Evolutionary conservation across 2,329 filamentous ascomycete genomes (phyloP).

Genomic region (Magnaporthiopsis rhizophila): DNA sequence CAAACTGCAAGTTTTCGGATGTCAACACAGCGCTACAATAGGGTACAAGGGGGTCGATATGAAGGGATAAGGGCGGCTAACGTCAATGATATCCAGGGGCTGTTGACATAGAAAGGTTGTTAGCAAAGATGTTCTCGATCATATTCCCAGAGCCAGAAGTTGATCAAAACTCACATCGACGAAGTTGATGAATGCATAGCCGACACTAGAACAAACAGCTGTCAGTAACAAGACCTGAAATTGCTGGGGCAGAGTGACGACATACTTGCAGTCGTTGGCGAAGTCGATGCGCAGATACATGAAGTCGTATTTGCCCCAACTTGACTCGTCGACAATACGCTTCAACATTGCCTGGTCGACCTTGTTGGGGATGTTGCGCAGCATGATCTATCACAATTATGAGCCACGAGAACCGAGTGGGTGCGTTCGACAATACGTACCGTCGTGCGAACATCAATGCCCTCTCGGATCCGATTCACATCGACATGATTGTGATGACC

Average conservation of each 20-base stretch:
- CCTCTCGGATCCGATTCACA: constrained; percentile 50
- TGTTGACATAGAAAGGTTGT: constrained; percentile 27
- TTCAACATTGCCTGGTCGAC: constrained; percentile 73
- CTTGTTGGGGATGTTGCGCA: constrained; percentile 91
- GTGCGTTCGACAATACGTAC: constrained; percentile 35
- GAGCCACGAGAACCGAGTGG: background rate
- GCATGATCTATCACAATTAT: constrained; percentile 60
- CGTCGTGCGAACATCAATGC: constrained; percentile 67
- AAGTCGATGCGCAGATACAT: constrained; percentile 91
- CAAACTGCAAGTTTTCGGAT: constrained; percentile 49
- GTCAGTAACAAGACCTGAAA: background rate
- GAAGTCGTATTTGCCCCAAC: constrained; percentile 82
- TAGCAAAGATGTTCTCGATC: constrained; percentile 19
- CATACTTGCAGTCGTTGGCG: constrained; percentile 74
- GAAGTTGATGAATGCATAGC: constrained; percentile 97
- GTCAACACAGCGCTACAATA: background rate
- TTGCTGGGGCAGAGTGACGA: constrained; percentile 12
- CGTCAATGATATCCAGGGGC: constrained; percentile 66
- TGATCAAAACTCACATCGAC: constrained; percentile 51
- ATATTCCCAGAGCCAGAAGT: background rate
- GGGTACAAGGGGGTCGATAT: background rate
- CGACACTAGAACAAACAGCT: constrained; percentile 57
- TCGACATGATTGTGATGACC: constrained; percentile 57
- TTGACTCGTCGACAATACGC: constrained; percentile 68
- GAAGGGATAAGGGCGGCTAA: constrained; percentile 28